Percentiles rank a stretch among this genome's conserved stretches.
These are phyloP conservation scores for Nothopassalora personata DNA, from an alignment of 2,329 filamentous ascomycete species.

Conservation along the genomic window DNA sequence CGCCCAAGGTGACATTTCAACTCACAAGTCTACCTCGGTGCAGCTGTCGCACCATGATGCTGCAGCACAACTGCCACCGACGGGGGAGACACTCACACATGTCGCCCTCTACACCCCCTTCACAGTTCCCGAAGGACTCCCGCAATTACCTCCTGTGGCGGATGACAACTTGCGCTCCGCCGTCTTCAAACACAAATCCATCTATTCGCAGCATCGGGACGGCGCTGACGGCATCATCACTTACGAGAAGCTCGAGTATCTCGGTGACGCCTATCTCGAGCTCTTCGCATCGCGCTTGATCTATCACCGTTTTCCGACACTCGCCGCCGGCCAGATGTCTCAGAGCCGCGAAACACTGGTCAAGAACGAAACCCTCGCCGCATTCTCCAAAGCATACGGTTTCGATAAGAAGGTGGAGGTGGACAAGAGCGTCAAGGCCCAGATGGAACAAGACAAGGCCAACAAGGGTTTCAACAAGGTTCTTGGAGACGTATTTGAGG, in stretches of 20 bases:
- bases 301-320: conserved; percentile 61
- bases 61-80: conserved; percentile 16
- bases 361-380: conserved; percentile 70
- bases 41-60: conserved; percentile 14
- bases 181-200: conserved; percentile 33
- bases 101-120: conserved; percentile 20
- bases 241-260: conserved; percentile 83
- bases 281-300: conserved; percentile 71
- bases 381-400: conserved; percentile 64
- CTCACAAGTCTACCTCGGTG: neutral
- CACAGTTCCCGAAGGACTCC: conserved; percentile 20
- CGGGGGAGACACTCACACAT: conserved; percentile 5
- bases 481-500: conserved; percentile 82
- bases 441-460: conserved; percentile 27
- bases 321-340: conserved; percentile 63
- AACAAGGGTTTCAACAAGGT: conserved; percentile 64
- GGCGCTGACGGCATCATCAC: conserved; percentile 30
- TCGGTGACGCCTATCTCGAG: conserved; percentile 83
- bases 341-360: conserved; percentile 74
- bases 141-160: conserved; percentile 26
- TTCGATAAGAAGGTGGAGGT: conserved; percentile 61
- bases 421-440: conserved; percentile 26
- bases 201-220: conserved; percentile 17
- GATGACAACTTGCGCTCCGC: conserved; percentile 13
- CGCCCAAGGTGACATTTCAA: neutral